Evolutionary conservation across 2,329 filamentous ascomycete species (phyloP).

Genomic region (Exophiala lecanii-corni): DNA sequence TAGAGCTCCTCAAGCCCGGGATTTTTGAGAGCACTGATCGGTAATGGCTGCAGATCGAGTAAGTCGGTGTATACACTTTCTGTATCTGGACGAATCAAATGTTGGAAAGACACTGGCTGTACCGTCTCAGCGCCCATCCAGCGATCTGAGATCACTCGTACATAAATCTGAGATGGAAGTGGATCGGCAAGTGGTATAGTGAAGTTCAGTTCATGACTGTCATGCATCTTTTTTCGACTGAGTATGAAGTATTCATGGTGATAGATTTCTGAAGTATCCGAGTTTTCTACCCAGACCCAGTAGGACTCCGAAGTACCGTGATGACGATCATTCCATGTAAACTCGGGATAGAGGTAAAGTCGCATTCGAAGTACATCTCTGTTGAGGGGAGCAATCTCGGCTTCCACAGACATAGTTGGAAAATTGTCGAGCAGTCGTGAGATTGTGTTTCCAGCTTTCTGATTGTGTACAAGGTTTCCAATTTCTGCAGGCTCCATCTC

Average conservation of each 20-base stretch:
- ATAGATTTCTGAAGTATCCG: constrained; percentile 94
- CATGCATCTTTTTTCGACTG: constrained; percentile 80
- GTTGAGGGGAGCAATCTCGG: constrained; percentile 92
- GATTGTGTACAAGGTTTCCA: constrained; percentile 84
- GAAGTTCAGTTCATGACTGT: constrained; percentile 97
- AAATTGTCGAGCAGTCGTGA: constrained; percentile 81
- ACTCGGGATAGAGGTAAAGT: constrained; percentile 81
- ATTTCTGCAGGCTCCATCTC: constrained; percentile 95
- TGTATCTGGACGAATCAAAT: constrained; percentile 93
- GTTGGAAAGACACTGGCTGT: constrained; percentile 91
- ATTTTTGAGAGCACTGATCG: constrained; percentile 82
- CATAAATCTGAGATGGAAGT: constrained; percentile 90
- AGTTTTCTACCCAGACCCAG: constrained; percentile 99
- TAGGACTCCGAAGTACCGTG: constrained; percentile 95
- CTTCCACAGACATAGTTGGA: constrained; percentile 83
- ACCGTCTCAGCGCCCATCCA: constrained; percentile 98
- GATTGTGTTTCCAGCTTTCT: constrained; percentile 77
- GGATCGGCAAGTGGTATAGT: constrained; percentile 94
- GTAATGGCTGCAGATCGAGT: constrained; percentile 82
- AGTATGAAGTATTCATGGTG: constrained; percentile 97
- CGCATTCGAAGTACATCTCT: constrained; percentile 90
- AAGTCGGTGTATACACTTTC: constrained; percentile 96
- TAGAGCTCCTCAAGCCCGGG: constrained; percentile 84
- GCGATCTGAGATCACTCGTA: constrained; percentile 86
- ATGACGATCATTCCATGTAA: constrained; percentile 87